These are phyloP conservation scores for Wallemia hederae DNA, from an alignment of 1,284 basidiomycete species.

Conservation along the genomic window DNA sequence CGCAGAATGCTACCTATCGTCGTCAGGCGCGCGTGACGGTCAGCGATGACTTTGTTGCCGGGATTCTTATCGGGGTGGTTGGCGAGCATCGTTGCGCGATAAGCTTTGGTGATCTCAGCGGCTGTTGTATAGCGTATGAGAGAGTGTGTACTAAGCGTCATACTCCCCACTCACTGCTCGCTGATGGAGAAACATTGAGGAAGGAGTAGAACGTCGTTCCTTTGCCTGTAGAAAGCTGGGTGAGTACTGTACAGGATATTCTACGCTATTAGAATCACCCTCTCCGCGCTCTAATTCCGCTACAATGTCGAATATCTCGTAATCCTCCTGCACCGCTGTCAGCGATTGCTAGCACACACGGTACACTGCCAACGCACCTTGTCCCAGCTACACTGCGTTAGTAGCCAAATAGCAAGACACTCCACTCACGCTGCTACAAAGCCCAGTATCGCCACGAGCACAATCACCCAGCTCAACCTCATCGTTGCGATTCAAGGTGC, in stretches of 20 bases:
- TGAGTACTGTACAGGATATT: constrained; percentile 3
- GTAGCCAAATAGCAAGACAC: background rate
- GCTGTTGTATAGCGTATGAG: constrained; percentile 15
- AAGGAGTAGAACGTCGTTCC: constrained; percentile 71
- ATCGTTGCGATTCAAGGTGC: too few relatives aligned
- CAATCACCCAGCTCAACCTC: background rate
- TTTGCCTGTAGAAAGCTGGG: constrained; percentile 24
- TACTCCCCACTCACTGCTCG: constrained; percentile 15
- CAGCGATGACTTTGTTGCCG: constrained; percentile 43
- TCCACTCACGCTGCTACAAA: background rate
- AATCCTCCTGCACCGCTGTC: constrained; percentile 31
- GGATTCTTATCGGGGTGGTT: constrained; percentile 85
- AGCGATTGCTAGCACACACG: background rate
- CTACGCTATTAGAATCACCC: constrained; percentile 21
- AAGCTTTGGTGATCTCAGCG: constrained; percentile 51
- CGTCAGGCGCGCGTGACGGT: constrained; percentile 59
- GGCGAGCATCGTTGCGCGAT: constrained; percentile 57
- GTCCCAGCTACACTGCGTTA: background rate
- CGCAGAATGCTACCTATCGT: constrained; percentile 56
- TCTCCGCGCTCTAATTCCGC: constrained; percentile 47
- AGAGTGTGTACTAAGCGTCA: constrained; percentile 2
- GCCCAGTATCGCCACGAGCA: background rate
- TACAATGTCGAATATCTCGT: constrained; percentile 92
- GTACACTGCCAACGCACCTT: background rate
- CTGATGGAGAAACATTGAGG: constrained; percentile 39